A percentile compares a stretch with the other conserved stretches of the same genome.
Conservation (phyloP, 108 stramenopile species). For the Nitzschia sp. region DNA sequence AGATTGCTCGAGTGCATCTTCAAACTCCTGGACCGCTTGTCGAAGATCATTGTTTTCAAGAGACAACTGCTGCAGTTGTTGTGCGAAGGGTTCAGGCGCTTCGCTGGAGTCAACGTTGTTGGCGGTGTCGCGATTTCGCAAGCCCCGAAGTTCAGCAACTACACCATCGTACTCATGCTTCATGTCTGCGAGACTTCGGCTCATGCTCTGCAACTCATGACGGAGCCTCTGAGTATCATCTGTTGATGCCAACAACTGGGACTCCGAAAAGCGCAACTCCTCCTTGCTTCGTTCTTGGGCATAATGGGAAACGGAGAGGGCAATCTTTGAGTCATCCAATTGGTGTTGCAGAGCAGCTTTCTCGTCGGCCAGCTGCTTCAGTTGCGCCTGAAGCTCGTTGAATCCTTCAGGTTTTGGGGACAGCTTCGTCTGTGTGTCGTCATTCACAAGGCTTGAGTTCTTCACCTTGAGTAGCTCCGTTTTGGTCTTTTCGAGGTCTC, state of each 20-base stretch:
- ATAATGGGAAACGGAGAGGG: constrained; percentile 16
- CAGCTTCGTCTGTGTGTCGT: not conserved
- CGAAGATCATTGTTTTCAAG: constrained; percentile 12
- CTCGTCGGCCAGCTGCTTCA: constrained; percentile 9
- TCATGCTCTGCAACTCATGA: constrained; percentile 17
- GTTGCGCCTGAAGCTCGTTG: constrained; percentile 5
- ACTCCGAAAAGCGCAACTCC: constrained; percentile 1
- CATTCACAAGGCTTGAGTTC: constrained; percentile 7
- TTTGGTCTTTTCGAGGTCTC: constrained; percentile 37
- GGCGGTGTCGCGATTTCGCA: not conserved
- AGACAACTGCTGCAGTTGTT: constrained; percentile 10
- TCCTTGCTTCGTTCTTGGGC: constrained; percentile 15
- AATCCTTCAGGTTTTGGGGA: not conserved
- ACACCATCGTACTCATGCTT: constrained; percentile 13
- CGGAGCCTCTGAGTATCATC: constrained; percentile 3
- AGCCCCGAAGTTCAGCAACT: not conserved
- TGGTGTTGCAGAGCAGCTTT: constrained; percentile 21
- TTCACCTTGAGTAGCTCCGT: constrained; percentile 41
- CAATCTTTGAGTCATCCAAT: constrained; percentile 20
- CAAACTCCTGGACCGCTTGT: not conserved
- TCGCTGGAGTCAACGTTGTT: not conserved
- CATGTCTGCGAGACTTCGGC: constrained; percentile 8
- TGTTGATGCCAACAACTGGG: not conserved
- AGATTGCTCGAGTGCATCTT: not conserved
- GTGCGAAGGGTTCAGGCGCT: not conserved